Evolutionary conservation across 345 rosid genomes (phyloP), one percentile per base, ranked within the genome.

Genomic region (Garcia nutans): DNA sequence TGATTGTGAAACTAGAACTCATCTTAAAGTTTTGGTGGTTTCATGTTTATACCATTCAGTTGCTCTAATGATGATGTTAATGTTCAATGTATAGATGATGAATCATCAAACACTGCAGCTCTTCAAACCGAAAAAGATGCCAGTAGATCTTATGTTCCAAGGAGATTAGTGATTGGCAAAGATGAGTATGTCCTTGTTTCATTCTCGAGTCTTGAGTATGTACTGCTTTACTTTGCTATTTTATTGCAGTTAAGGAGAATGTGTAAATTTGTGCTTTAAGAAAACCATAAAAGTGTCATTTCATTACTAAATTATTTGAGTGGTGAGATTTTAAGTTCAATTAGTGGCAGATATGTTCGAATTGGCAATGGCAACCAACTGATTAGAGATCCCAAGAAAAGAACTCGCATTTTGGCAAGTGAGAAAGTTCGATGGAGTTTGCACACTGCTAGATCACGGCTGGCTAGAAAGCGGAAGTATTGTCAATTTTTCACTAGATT

Each of bases 371-470:
- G 99, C 64, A 96, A 92, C 85, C 91, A 96, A 84, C 98, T 96
- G 66, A 82, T 96, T 80, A 87, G 99, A 82, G 88, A 96, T 85
- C 98, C 98, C 74, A 96, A 96, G 91, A 92, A 85, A 84, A 86
- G 98, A 75, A 88, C 86, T 72, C 97, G 98, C 49, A 86, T 86
- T 77, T 84, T 96, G 84, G 98, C 99, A 52, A 96, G 89, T 87
- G 99, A 93, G 83, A 96, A 93, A 84, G 92, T 96, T 76, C 84
- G 96, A 56, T 96, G 98, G 99, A 93, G 99, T 79, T 87, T 93
- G 89, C 98, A 93, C 81, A 90, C 97, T 76, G 97, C 87, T 24
- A 88, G 99, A 82, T 84, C 86, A 76, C 89, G 96, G 77, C 81
- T 88, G 85, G 93, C 93, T 76, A 93, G 80, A 81, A 96, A 82